phyloP scores from a whole-genome alignment of 73 alveolate species.

The Tetrahymena malaccensis region DNA sequence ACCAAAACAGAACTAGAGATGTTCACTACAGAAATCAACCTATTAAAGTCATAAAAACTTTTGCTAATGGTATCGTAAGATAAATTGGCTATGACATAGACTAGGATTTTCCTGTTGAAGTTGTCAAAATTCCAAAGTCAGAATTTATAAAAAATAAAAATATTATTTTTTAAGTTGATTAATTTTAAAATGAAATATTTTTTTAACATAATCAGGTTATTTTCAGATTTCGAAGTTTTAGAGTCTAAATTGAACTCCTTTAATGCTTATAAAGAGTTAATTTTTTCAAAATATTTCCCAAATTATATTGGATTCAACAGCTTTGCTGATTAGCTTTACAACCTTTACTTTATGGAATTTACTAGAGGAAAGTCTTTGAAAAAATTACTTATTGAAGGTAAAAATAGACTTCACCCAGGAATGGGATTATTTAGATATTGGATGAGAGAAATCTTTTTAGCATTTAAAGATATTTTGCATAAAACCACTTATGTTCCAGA shows the following conservation, averaged over 20 bases:
- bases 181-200: too few species aligned
- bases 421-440: slow-evolving; percentile 43
- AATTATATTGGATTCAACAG: slow-evolving; percentile 45
- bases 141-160: too few species aligned
- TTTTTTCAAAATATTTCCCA: slow-evolving; percentile 35
- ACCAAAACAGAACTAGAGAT: slow-evolving; percentile 10
- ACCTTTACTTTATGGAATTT: slow-evolving; percentile 41
- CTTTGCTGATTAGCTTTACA: slow-evolving; percentile 17
- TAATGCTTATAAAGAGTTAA: slow-evolving; percentile 35
- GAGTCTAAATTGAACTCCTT: slow-evolving; percentile 7
- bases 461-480: slow-evolving; percentile 35
- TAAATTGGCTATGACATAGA: slow-evolving; percentile 44
- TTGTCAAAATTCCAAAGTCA: slow-evolving; percentile 31
- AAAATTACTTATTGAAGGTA: slow-evolving; percentile 2
- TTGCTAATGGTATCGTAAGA: slow-evolving; percentile 36
- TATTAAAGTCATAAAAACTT: slow-evolving; percentile 26
- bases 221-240: slow-evolving; percentile 18
- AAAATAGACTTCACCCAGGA: slow-evolving; percentile 19
- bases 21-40: slow-evolving; percentile 49
- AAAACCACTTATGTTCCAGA: slow-evolving; percentile 32
- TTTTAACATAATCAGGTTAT: neutral
- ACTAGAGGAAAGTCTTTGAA: slow-evolving; percentile 36
- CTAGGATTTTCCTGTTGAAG: slow-evolving; percentile 49
- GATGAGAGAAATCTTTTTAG: slow-evolving; percentile 40
- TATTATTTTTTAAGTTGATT: too few species aligned